Evolutionary conservation across 1,284 basidiomycete genomes (phyloP).

Genomic region (Puccinia polysora): DNA sequence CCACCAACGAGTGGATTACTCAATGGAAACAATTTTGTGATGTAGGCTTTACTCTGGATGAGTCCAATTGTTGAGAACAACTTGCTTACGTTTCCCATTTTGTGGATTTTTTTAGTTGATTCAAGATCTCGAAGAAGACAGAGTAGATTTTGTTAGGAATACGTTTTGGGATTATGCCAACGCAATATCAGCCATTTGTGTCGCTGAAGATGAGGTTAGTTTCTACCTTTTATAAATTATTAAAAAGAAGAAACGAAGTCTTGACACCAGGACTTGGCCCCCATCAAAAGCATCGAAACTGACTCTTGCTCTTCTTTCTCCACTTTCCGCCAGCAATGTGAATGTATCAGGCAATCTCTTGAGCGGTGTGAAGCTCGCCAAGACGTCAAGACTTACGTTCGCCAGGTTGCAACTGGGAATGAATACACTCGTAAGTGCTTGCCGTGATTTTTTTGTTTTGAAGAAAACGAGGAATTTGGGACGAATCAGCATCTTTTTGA

Average conservation of each 20-base stretch:
- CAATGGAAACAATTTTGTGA: constrained; percentile 42
- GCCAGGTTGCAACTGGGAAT: constrained; percentile 23
- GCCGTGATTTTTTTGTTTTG: not conserved
- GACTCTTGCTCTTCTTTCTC: not conserved
- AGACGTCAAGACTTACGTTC: constrained; percentile 19
- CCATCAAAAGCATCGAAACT: not conserved
- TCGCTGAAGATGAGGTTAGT: constrained; percentile 88
- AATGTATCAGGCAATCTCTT: constrained; percentile 6
- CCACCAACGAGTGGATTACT: constrained; percentile 20
- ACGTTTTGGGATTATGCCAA: constrained; percentile 96
- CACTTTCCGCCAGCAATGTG: constrained; percentile 20
- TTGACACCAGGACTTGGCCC: too few species aligned
- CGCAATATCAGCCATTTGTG: constrained; percentile 87
- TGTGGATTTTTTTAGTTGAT: constrained; percentile 60
- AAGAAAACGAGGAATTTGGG: not conserved
- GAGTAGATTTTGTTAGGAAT: constrained; percentile 87
- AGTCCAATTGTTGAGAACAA: not conserved
- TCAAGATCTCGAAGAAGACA: constrained; percentile 92
- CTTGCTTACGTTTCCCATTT: not conserved
- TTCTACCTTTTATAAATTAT: not conserved
- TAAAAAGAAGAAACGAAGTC: not conserved
- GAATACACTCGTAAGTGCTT: constrained; percentile 12
- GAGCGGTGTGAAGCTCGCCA: constrained; percentile 16
- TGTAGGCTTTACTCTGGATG: constrained; percentile 48
- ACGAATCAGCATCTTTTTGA: not conserved